Conservation (phyloP, 2,329 filamentous ascomycete species). For the Alternaria novae-zelandiae region DNA sequence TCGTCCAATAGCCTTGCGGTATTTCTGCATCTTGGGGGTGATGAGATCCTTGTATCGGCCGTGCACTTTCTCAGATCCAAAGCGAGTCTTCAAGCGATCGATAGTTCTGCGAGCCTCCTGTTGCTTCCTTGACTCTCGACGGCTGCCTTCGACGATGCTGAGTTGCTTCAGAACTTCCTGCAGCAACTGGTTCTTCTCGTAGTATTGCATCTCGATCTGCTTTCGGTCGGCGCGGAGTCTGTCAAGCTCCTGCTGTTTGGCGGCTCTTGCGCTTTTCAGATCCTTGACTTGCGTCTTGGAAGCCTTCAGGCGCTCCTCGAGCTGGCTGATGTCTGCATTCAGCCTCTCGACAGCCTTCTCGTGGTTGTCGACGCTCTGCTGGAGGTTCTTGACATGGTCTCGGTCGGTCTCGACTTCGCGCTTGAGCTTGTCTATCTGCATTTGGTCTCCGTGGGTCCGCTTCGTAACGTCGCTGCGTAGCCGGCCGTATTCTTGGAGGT, state of each 20-base stretch:
- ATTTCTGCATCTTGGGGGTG: constrained; percentile 97
- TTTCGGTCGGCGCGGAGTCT: constrained; percentile 51
- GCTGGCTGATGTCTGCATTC: constrained; percentile 71
- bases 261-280: constrained; percentile 77
- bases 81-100: constrained; percentile 84
- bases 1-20: constrained; percentile 88
- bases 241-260: constrained; percentile 91
- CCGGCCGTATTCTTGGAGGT: constrained; percentile 87
- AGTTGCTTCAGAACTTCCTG: constrained; percentile 81
- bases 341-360: constrained; percentile 77
- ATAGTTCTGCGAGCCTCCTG: constrained; percentile 81
- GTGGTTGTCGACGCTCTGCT: constrained; percentile 82
- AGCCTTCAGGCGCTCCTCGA: constrained; percentile 71
- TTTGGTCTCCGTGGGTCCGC: constrained; percentile 79
- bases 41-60: constrained; percentile 91
- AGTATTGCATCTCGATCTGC: constrained; percentile 75
- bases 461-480: constrained; percentile 85
- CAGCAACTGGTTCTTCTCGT: constrained; percentile 91
- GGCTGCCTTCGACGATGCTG: constrained; percentile 82
- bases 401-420: constrained; percentile 91
- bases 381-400: constrained; percentile 86
- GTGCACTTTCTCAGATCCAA: constrained; percentile 76
- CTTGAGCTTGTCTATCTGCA: constrained; percentile 82
- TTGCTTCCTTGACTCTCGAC: constrained; percentile 84
- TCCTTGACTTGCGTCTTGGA: constrained; percentile 70